phyloP scores from a whole-genome alignment of 2,329 filamentous ascomycete genomes.

The Claviceps pusilla region DNA sequence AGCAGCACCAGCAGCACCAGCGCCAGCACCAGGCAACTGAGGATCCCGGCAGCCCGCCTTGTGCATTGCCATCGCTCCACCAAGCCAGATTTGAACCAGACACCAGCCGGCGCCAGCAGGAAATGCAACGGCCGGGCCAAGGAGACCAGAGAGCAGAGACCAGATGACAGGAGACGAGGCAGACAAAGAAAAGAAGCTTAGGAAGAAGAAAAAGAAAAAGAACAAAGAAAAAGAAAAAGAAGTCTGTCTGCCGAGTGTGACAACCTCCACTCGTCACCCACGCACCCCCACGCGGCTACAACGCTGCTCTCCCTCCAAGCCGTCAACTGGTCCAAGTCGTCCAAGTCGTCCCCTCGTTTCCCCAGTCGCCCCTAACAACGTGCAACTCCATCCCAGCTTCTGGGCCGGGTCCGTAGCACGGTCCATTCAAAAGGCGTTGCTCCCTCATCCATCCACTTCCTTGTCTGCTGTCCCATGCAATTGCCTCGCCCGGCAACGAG shows the following conservation, averaged over 20 bases:
- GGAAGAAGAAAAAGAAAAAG: too few relatives aligned
- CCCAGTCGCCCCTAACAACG: slow-evolving; percentile 18
- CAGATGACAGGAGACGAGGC: too few relatives aligned
- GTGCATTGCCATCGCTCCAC: background rate
- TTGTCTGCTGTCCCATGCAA: slow-evolving; percentile 16
- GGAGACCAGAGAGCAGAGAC: too few relatives aligned
- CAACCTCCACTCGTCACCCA: too few relatives aligned
- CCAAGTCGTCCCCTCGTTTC: background rate
- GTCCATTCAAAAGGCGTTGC: slow-evolving; percentile 27
- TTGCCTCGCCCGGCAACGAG: slow-evolving; percentile 11
- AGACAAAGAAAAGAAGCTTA: too few relatives aligned
- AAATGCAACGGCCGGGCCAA: too few relatives aligned
- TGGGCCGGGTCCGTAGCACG: slow-evolving; percentile 13
- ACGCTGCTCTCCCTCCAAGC: background rate
- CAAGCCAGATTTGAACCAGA: too few relatives aligned
- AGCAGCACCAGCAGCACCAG: background rate
- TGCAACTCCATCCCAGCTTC: slow-evolving; percentile 14
- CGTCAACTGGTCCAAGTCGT: too few relatives aligned
- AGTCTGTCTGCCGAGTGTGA: too few relatives aligned
- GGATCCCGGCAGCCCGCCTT: background rate
- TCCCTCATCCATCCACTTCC: slow-evolving; percentile 20
- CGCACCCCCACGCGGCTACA: background rate
- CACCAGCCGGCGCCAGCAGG: too few relatives aligned
- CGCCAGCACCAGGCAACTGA: background rate
- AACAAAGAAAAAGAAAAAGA: too few relatives aligned